Conservation (phyloP, 768 basidiomycete genomes). For the Austroboletus festivus region DNA sequence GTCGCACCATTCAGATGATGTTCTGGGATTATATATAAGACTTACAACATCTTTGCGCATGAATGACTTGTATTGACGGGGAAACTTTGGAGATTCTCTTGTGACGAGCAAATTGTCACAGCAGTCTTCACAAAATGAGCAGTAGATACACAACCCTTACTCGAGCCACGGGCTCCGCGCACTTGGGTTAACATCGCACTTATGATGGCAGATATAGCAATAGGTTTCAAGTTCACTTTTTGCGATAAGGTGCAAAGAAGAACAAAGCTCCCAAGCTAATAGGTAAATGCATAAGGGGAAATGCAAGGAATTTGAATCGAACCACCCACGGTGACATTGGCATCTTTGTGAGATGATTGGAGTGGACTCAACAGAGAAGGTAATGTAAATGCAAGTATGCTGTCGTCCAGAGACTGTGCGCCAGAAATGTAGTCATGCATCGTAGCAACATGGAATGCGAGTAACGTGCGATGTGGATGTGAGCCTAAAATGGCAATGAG, state of each 20-base stretch:
- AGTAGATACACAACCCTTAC: conserved; percentile 39
- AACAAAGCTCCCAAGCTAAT: conserved; percentile 70
- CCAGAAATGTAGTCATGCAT: conserved; percentile 76
- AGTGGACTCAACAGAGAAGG: conserved; percentile 63
- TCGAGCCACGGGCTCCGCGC: conserved; percentile 16
- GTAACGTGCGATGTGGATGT: conserved; percentile 61
- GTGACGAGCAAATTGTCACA: conserved; percentile 61
- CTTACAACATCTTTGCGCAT: conserved; percentile 51
- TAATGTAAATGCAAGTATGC: conserved; percentile 59
- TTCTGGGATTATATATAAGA: background rate
- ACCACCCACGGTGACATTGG: conserved; percentile 45
- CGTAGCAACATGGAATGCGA: conserved; percentile 79
- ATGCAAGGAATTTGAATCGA: background rate
- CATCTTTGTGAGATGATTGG: conserved; percentile 45
- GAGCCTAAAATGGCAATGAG: conserved; percentile 27
- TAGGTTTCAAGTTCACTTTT: conserved; percentile 54
- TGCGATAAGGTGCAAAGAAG: conserved; percentile 69
- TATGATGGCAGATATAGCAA: conserved; percentile 61
- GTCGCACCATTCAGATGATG: background rate
- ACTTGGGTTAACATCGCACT: conserved; percentile 51
- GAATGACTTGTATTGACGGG: conserved; percentile 35
- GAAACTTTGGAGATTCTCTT: conserved; percentile 52
- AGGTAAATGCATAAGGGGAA: background rate
- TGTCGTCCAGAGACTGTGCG: conserved; percentile 57
- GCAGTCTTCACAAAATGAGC: conserved; percentile 64